These are phyloP conservation scores for Amaranthus hypochondriacus DNA, from an alignment of 148 eudicot genomes.

Conservation along the genomic window DNA sequence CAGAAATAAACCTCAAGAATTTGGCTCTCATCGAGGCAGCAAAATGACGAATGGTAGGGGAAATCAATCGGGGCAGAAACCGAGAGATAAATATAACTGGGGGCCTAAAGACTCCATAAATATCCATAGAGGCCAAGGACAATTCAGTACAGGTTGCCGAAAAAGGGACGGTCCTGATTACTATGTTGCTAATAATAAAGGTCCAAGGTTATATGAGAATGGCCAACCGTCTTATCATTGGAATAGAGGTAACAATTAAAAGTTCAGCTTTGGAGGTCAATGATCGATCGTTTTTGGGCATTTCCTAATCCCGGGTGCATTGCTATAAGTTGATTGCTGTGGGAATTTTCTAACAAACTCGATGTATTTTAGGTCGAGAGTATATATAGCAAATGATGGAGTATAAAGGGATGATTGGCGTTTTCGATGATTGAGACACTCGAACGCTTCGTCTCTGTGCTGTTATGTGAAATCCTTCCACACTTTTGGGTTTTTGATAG, in stretches of 20 bases:
- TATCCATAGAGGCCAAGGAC: slow-evolving; percentile 29
- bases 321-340: neutral
- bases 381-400: slow-evolving; percentile 2
- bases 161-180: slow-evolving; percentile 54
- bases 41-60: slow-evolving; percentile 25
- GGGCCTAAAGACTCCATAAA: slow-evolving; percentile 26
- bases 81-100: slow-evolving; percentile 23
- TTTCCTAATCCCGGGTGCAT: neutral
- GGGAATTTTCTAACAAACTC: neutral
- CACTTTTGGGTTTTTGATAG: neutral
- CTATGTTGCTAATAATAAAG: slow-evolving; percentile 34
- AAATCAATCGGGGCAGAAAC: slow-evolving; percentile 30
- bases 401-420: no score
- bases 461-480: neutral
- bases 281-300: slow-evolving; percentile 21
- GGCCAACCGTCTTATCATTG: slow-evolving; percentile 33
- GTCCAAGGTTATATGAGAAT: slow-evolving; percentile 37
- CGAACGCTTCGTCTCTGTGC: slow-evolving; percentile 5
- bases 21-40: slow-evolving; percentile 6
- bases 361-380: neutral
- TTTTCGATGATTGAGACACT: neutral
- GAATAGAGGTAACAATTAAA: slow-evolving; percentile 33
- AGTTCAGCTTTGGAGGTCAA: slow-evolving; percentile 34
- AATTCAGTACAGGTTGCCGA: slow-evolving; percentile 27
- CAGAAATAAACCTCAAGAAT: slow-evolving; percentile 9